phyloP scores from a whole-genome alignment of 2,329 filamentous ascomycete species.

The Neonectria magnoliae region DNA sequence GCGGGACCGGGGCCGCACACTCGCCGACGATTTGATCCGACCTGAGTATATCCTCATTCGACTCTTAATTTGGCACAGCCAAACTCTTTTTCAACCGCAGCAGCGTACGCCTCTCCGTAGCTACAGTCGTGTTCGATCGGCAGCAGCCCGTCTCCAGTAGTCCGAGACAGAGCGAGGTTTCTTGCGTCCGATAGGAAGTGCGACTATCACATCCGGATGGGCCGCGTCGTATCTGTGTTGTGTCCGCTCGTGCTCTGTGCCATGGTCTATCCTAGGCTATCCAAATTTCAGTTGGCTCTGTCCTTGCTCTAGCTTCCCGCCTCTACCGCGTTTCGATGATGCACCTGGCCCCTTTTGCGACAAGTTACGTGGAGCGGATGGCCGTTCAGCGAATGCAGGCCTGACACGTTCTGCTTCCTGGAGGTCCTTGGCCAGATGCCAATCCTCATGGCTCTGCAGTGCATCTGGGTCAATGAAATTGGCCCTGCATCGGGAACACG shows the following conservation, averaged over 20 bases:
- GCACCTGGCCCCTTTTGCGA: slow-evolving; percentile 46
- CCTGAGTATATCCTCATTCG: background rate
- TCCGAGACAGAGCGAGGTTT: background rate
- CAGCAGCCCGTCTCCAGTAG: slow-evolving; percentile 8
- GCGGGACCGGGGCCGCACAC: background rate
- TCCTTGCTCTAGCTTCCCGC: slow-evolving; percentile 61
- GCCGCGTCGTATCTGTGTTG: slow-evolving; percentile 7
- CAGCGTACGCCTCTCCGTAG: slow-evolving; percentile 6
- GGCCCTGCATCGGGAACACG: slow-evolving; percentile 74
- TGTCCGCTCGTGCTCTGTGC: slow-evolving; percentile 1
- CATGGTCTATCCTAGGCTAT: slow-evolving; percentile 46
- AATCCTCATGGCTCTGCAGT: slow-evolving; percentile 84
- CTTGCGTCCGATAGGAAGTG: slow-evolving; percentile 1
- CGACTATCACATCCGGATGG: slow-evolving; percentile 14
- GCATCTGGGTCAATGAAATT: slow-evolving; percentile 66
- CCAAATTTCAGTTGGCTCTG: slow-evolving; percentile 71
- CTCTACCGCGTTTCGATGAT: slow-evolving; percentile 53
- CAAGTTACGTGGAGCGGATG: slow-evolving; percentile 45
- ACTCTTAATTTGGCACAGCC: slow-evolving; percentile 1
- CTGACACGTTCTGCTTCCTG: slow-evolving; percentile 70
- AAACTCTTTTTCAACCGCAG: slow-evolving; percentile 9
- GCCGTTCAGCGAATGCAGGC: slow-evolving; percentile 54
- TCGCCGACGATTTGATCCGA: background rate
- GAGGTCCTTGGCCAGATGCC: slow-evolving; percentile 92
- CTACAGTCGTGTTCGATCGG: slow-evolving; percentile 19